phyloP scores from a whole-genome alignment of 2,329 filamentous ascomycete genomes.

The Emmonsia crescens region DNA sequence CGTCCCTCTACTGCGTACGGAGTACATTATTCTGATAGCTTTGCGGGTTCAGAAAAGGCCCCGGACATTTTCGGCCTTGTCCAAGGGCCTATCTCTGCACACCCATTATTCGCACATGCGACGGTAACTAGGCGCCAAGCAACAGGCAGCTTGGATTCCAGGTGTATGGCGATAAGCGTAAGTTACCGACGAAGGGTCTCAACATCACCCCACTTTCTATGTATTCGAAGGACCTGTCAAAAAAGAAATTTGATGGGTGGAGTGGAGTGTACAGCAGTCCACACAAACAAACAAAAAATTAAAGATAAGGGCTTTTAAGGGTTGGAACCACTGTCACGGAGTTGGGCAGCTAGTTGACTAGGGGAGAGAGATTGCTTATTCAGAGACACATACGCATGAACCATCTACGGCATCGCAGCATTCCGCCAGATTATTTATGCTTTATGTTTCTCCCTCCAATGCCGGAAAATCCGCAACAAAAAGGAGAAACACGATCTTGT shows the following conservation, averaged over 20 bases:
- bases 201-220: neutral
- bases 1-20: no score
- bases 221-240: neutral
- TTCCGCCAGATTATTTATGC: neutral
- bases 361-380: neutral
- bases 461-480: neutral
- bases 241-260: neutral
- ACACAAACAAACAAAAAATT: no score
- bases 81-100: neutral
- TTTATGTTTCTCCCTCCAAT: neutral
- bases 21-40: neutral
- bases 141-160: neutral
- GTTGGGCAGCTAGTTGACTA: neutral
- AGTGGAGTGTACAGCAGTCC: no score
- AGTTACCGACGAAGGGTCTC: neutral
- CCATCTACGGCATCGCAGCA: neutral
- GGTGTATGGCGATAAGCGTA: neutral
- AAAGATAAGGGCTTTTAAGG: neutral
- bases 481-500: neutral
- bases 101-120: neutral
- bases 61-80: neutral
- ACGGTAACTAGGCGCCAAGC: neutral
- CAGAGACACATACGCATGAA: neutral
- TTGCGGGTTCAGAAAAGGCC: neutral
- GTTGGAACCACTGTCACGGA: neutral